Evolutionary conservation across 1,284 basidiomycete species (phyloP), one percentile per base, ranked within the genome.

Genomic region (Heterobasidion parviporum): DNA sequence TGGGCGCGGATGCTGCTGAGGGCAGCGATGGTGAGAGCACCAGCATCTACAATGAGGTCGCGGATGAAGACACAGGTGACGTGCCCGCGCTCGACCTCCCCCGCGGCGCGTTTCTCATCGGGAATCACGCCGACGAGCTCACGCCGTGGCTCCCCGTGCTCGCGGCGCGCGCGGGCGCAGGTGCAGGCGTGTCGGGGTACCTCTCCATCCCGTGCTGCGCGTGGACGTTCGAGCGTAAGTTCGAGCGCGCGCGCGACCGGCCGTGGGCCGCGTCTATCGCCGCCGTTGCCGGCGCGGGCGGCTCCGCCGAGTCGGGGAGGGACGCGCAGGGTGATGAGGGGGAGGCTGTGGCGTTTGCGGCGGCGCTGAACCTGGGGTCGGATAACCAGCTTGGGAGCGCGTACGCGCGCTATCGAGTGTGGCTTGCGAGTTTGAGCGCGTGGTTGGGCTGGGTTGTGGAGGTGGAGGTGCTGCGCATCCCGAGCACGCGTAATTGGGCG

Each of bases 51-150:
- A 3, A 26, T 3, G 20, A 26, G 20, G 10, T 47, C 8, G 20
- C 47, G 10, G 16, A 36, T 15, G 54, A 56, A 12, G 60, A 63
- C 8, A 7, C 41, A 14, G 16, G 16, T 3, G 41, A 44, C 6
- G 16, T 6, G 16, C 26, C 26, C 26, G 41, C 20, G 53, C 62
- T 62, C 8, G 66, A 64, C 54, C 63, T 75, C 14, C 62, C 63
- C 8, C 68, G 69, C 3, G 82, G 78, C 0, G 72, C 77, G 1
- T 98, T 97, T 71, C 71, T 98, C 53, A 89, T 99, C 50, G 94
- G 92, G 9, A 98, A 98, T 70, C 95, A 99, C 68, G 90, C 95
- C 0, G 95, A 99, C 70, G 95, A 99, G 65, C 76, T 99, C 15
- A 96, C 95, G 49, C 92, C 92, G 0, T 95, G 92, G 92, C 70